Base-by-base conservation (phyloP, 2,329 filamentous ascomycete species). In the Fonsecaea nubica region DNA sequence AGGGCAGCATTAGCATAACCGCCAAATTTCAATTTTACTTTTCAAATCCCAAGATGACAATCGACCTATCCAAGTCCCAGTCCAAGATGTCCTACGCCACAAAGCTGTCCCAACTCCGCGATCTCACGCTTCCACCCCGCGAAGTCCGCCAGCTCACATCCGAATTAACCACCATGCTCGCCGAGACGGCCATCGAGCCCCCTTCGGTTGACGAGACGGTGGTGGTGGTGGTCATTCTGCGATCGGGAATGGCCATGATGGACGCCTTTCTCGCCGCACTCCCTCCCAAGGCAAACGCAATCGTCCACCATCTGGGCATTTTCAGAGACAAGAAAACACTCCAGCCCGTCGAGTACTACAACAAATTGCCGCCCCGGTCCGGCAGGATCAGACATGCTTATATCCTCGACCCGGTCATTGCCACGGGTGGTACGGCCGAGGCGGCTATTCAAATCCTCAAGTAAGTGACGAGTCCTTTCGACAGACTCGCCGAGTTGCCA, bases 341-440 rank as follows among this genome's bases (percentile, higher is more conserved):
- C 63, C 88, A 92, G 74, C 92, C 93, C 3, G 93, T 97, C 66
- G 93, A 96, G 80, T 97, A 97, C 86, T 97, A 97, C 86, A 97
- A 97, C 84, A 96, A 97, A 80, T 88, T 97, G 21, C 66, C 12
- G 6, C 63, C 50, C 58, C 60, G 40, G 52, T 30, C 35, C 21
- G 15, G 36, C 38, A 77, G 81, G 1, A 77, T 87, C 1, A 83
- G 86, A n/a, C 84, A 96, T 12, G 93, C 92, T 66, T 90, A 97
- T 75, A 83, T 97, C 61, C 87, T 97, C 56, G 94, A 97, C 76
- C 94, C 94, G 3, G 87, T 97, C 73, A 96, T 98, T 75, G 94
- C 94, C 1, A 97, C 94, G 0, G 94, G 94, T 40, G 92, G 92
- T 1, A 98, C 94, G 2, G 91, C 91, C 66, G 90, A 88, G 36